A percentile compares a stretch with the other conserved stretches of the same genome.
phyloP scores from a whole-genome alignment of 2,329 filamentous ascomycete species.

The Parascedosporium putredinis region DNA sequence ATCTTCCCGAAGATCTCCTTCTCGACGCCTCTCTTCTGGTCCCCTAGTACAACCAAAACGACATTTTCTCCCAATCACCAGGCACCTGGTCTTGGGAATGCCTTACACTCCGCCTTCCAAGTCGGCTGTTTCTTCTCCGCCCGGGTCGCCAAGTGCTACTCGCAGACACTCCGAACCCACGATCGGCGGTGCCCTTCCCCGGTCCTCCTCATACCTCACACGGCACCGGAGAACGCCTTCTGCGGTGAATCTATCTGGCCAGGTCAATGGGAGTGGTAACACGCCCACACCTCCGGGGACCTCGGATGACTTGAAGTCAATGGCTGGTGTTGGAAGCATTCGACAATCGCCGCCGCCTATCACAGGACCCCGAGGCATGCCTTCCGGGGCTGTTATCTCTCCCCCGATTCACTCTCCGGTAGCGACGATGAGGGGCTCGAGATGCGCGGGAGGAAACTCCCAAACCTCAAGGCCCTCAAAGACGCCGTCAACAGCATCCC shows the following conservation, averaged over 20 bases:
- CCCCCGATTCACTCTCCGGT: conserved; percentile 70
- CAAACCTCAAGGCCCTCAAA: conserved; percentile 59
- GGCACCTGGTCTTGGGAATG: conserved; percentile 43
- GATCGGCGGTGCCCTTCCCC: conserved; percentile 34
- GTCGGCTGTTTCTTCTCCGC: conserved; percentile 50
- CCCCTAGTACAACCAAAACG: background rate
- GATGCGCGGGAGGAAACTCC: conserved; percentile 35
- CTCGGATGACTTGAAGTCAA: conserved; percentile 36
- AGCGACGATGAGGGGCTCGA: conserved; percentile 69
- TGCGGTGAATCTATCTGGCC: conserved; percentile 14
- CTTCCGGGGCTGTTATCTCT: conserved; percentile 76
- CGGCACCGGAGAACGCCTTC: conserved; percentile 52
- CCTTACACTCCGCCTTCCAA: conserved; percentile 78
- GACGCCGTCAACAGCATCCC: conserved; percentile 75
- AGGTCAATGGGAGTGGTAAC: conserved; percentile 10
- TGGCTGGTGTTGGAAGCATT: conserved; percentile 48
- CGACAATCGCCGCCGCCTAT: conserved; percentile 78
- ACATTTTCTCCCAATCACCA: background rate
- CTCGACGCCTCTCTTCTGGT: background rate
- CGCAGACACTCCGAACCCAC: conserved; percentile 39
- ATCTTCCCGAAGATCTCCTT: background rate
- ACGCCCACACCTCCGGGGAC: conserved; percentile 39
- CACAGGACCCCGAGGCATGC: conserved; percentile 61
- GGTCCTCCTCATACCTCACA: conserved; percentile 56
- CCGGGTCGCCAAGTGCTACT: conserved; percentile 44